phyloP scores from a whole-genome alignment of 148 eudicot genomes.

The Gaultheria prostrata region DNA sequence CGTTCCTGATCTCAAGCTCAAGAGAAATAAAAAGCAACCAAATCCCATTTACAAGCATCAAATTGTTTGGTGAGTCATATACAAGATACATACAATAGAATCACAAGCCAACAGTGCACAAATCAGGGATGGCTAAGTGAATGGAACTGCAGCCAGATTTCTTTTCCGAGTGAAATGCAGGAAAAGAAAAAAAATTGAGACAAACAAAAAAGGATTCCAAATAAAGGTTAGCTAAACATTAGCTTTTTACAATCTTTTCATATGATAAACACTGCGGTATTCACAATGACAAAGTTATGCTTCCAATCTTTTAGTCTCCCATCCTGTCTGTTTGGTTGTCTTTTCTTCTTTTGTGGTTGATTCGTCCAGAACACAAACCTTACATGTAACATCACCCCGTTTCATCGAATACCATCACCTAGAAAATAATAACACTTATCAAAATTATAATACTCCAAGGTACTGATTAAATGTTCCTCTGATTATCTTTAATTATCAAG shows the following conservation, averaged over 20 bases:
- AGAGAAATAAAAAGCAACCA: neutral
- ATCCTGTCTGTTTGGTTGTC: constrained; percentile 17
- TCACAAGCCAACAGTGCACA: neutral
- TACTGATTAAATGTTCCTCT: neutral
- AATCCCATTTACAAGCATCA: neutral
- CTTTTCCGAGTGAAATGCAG: neutral
- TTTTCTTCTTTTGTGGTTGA: constrained; percentile 19
- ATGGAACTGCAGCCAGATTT: neutral
- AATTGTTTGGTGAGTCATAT: neutral
- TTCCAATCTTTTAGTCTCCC: constrained; percentile 15
- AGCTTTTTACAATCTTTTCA: neutral
- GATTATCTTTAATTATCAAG: neutral
- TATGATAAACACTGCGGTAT: constrained; percentile 31
- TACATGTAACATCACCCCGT: constrained; percentile 26
- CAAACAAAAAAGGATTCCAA: neutral
- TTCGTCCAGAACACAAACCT: constrained; percentile 25
- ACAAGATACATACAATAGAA: neutral
- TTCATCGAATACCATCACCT: constrained; percentile 88
- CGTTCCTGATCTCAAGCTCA: neutral
- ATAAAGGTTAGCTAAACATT: constrained; percentile 6
- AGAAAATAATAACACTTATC: constrained; percentile 1
- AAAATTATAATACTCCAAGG: neutral
- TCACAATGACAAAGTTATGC: constrained; percentile 42
- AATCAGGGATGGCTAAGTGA: neutral
- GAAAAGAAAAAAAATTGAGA: neutral